Evolutionary conservation across 305 asterid species (phyloP).

Genomic region (Petunia hybrid): DNA sequence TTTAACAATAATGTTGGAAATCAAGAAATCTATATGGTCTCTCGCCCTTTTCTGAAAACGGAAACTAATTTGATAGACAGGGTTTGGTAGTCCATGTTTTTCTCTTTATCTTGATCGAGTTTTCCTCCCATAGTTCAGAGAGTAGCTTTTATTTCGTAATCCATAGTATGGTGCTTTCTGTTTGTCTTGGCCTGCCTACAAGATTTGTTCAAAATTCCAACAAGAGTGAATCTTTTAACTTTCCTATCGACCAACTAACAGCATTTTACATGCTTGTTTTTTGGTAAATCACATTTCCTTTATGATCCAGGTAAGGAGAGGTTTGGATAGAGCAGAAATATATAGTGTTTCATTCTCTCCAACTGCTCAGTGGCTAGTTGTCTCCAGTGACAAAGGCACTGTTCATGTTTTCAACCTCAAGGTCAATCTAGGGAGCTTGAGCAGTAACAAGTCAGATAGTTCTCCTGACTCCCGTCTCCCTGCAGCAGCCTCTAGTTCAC

Average conservation of each 20-base stretch:
- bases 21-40: neutral
- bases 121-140: slow-evolving; percentile 10
- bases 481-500: slow-evolving; percentile 54
- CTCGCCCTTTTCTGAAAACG: neutral
- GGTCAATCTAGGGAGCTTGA: slow-evolving; percentile 51
- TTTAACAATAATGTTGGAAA: neutral
- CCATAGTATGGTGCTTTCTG: neutral
- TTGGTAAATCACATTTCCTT: slow-evolving; percentile 27
- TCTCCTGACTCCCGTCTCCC: slow-evolving; percentile 55
- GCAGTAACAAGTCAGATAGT: slow-evolving; percentile 51
- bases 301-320: slow-evolving; percentile 83
- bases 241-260: slow-evolving; percentile 9
- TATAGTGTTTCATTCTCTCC: slow-evolving; percentile 86
- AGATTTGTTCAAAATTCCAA: neutral
- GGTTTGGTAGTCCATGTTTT: slow-evolving; percentile 5
- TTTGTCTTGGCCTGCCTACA: slow-evolving; percentile 18
- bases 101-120: slow-evolving; percentile 11
- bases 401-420: slow-evolving; percentile 90
- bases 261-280: slow-evolving; percentile 6
- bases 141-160: neutral
- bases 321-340: slow-evolving; percentile 93
- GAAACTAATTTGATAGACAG: neutral
- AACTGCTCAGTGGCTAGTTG: slow-evolving; percentile 82
- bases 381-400: slow-evolving; percentile 93
- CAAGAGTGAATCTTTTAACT: neutral